Evolutionary conservation across 768 basidiomycete genomes (phyloP).

Genomic region (Termitomyces sp.): DNA sequence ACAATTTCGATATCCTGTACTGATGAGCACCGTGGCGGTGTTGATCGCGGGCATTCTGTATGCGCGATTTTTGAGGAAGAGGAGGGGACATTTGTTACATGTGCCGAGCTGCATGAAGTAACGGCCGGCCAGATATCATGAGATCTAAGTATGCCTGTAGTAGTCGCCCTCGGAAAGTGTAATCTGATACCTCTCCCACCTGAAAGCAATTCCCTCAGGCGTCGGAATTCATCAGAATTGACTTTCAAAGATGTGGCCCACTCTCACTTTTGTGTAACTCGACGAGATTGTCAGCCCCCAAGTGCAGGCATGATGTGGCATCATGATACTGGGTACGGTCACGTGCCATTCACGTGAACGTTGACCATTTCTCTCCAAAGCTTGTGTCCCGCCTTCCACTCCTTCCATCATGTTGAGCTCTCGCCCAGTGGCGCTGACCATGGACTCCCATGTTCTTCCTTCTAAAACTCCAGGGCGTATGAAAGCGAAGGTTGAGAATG

Average conservation of each 20-base stretch:
- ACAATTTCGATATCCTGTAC: constrained; percentile 21
- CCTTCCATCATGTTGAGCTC: constrained; percentile 31
- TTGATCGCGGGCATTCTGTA: constrained; percentile 13
- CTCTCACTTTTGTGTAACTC: not conserved
- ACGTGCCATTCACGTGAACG: not conserved
- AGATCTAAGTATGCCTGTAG: not conserved
- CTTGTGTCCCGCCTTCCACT: not conserved
- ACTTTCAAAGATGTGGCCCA: not conserved
- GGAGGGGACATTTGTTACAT: constrained; percentile 21
- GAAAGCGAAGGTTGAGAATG: constrained; percentile 45
- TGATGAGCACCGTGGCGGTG: constrained; percentile 16
- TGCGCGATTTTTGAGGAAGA: constrained; percentile 17
- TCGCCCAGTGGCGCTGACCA: constrained; percentile 26
- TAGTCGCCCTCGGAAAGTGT: not conserved
- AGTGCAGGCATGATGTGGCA: no score
- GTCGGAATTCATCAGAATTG: not conserved
- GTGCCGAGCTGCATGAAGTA: constrained; percentile 7
- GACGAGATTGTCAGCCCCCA: no score
- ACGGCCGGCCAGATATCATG: not conserved
- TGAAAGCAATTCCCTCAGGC: not conserved
- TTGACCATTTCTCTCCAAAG: not conserved
- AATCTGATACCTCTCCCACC: not conserved
- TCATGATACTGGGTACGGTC: not conserved
- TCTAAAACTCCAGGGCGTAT: constrained; percentile 57
- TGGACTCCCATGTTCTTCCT: constrained; percentile 25